Base-by-base conservation (phyloP, 352 stramenopile species). In the Globisporangium spiculum region DNA sequence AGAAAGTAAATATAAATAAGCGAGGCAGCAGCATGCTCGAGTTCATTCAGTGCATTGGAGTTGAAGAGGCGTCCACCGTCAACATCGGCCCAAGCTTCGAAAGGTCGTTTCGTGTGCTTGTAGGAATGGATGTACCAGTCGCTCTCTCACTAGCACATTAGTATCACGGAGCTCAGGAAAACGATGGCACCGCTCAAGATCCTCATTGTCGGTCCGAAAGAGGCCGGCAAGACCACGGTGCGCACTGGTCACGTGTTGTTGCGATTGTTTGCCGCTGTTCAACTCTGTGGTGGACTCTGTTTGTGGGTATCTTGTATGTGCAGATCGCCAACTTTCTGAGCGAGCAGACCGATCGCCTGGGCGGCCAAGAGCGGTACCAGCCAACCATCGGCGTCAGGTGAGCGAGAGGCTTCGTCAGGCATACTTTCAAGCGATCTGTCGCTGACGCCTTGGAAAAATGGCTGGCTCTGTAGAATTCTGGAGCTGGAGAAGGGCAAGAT, bases 261-360 rank as follows among this genome's bases (percentile, higher is more conserved):
- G 36, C 36, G 36, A 44, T 44, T 44, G 2, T 18, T 2, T 44
- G 36, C 16, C 16, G 16, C 12, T 44, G 10, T 3, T 44, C 36
- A 18, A 44, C 20, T 46, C 20, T 20, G 3, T 34, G 9, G 22
- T 22, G 27, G 16, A 48, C 41, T 16, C 5, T 38, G 27, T 46
- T 2, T 32, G 27, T 44, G 36, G 36, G 10, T 44, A 44, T 44
- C 38, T 20, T 46, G 38, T 34, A 8, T 66, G 16, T 5, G 12
- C 61, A 92, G 80, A 93, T 97, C 59, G 81, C 83, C 46, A 96
- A 97, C 74, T 93, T 91, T 60, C 72, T 97, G 12, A 75, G 71
- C 2, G 90, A 92, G 38, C 79, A 89, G 48, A 81, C 77, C 10
- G 79, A 91, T 61, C 71, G 83, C 27, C 71, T 90, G 2, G 80